Percentiles rank a stretch among this genome's conserved stretches.
Evolutionary conservation across 23 red algal species (phyloP).

Genomic region (Pyropia haitanensis): DNA sequence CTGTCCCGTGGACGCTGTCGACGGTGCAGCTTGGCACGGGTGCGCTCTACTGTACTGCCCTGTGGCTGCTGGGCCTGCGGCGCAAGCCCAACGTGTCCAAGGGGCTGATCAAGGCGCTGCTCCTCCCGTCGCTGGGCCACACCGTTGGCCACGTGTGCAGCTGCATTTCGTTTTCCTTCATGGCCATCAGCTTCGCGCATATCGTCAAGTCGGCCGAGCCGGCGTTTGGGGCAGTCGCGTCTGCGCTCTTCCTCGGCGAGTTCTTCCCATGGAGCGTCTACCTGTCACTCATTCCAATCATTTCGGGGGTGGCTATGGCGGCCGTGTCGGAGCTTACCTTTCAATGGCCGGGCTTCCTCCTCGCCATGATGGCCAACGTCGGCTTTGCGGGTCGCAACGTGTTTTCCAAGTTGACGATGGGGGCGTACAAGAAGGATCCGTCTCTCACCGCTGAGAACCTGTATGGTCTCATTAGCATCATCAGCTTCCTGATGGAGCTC

Average conservation of each 20-base stretch:
- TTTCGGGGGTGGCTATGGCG: slow-evolving; percentile 71
- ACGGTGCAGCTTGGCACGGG: slow-evolving; percentile 84
- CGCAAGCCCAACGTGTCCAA: slow-evolving; percentile 52
- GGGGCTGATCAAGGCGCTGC: slow-evolving; percentile 61
- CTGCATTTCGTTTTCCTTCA: slow-evolving; percentile 81
- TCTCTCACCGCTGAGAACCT: slow-evolving; percentile 63
- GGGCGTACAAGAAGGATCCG: slow-evolving; percentile 60
- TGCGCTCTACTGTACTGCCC: slow-evolving; percentile 32
- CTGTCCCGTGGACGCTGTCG: slow-evolving; percentile 72
- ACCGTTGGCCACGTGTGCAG: slow-evolving; percentile 75
- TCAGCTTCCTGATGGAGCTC: slow-evolving; percentile 64
- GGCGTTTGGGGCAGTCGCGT: slow-evolving; percentile 54
- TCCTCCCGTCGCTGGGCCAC: slow-evolving; percentile 59
- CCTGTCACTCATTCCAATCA: slow-evolving; percentile 71
- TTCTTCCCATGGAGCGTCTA: slow-evolving; percentile 66
- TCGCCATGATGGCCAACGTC: slow-evolving; percentile 89
- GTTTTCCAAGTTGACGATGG: slow-evolving; percentile 87
- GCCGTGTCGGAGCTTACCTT: slow-evolving; percentile 81
- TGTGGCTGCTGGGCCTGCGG: slow-evolving; percentile 49
- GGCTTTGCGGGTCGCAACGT: slow-evolving; percentile 86
- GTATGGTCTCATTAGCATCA: slow-evolving; percentile 65
- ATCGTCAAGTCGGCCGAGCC: slow-evolving; percentile 95
- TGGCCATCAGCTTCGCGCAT: slow-evolving; percentile 93
- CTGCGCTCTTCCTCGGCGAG: slow-evolving; percentile 70
- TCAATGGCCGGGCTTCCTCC: slow-evolving; percentile 80